Evolutionary conservation across 1,139 yeast species (phyloP).

Genomic region (Kazachstania sp.): DNA sequence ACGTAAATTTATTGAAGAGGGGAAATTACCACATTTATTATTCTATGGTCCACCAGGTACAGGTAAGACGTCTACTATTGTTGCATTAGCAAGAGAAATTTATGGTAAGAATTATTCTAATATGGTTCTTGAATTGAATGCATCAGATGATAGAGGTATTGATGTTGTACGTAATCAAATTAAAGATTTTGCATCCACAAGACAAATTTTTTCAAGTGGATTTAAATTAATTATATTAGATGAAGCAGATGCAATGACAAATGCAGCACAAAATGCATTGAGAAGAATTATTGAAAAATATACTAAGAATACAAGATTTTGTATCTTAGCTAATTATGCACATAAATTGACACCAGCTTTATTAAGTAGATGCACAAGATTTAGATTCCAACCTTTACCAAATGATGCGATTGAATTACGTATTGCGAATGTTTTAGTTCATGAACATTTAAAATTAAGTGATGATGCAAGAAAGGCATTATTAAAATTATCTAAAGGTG

Average conservation of each 20-base stretch:
- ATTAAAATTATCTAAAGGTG: slow-evolving; percentile 71
- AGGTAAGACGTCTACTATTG: slow-evolving; percentile 90
- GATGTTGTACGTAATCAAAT: slow-evolving; percentile 89
- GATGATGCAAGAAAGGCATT: slow-evolving; percentile 59
- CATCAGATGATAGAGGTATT: slow-evolving; percentile 94
- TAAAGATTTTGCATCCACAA: slow-evolving; percentile 87
- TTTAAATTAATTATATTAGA: slow-evolving; percentile 88
- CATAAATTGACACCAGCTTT: slow-evolving; percentile 94
- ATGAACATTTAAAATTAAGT: slow-evolving; percentile 53
- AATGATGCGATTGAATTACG: slow-evolving; percentile 60
- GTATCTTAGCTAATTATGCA: slow-evolving; percentile 92
- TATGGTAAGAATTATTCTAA: slow-evolving; percentile 77
- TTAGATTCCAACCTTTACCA: slow-evolving; percentile 79
- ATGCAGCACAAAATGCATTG: slow-evolving; percentile 91
- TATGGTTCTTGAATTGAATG: slow-evolving; percentile 91
- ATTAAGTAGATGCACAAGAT: slow-evolving; percentile 87
- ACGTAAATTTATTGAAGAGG: slow-evolving; percentile 72
- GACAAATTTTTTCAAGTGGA: slow-evolving; percentile 75
- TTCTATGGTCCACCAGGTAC: slow-evolving; percentile 99
- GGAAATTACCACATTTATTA: slow-evolving; percentile 76
- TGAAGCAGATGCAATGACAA: slow-evolving; percentile 99
- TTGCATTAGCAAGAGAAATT: slow-evolving; percentile 85
- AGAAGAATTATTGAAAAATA: slow-evolving; percentile 89
- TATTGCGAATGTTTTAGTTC: slow-evolving; percentile 55
- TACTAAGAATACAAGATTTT: slow-evolving; percentile 89